Evolutionary conservation across 257 asterid species (phyloP), one percentile per base, ranked within the genome.

Genomic region (Petunia axillaris): DNA sequence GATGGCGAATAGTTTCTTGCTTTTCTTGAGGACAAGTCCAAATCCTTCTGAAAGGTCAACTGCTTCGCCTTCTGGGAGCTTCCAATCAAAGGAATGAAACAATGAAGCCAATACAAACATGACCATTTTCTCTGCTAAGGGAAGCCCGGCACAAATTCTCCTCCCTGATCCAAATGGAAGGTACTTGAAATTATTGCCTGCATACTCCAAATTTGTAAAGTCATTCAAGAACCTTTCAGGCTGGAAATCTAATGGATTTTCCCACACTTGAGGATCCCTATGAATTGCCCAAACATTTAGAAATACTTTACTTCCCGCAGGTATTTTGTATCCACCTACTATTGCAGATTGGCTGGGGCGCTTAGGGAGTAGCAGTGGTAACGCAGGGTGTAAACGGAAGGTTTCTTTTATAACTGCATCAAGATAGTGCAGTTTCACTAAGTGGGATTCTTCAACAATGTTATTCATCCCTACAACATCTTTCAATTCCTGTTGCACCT

Each of bases 131-230:
- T 87, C 89, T 0, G 86, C 89, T 48, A 88, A 58, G 8, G 87
- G 86, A 73, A 85, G 54, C 1, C 92, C 86, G 2, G 88, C 94
- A 15, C 93, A 90, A 7, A 90, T 85, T 83, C 96, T 91, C 46
- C 94, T 15, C 0, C 96, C 96, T 0, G 96, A 88, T 6, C 96
- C 96, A 39, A 91, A 90, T 0, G 96, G 96, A 44, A 91, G 80
- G 60, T 88, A 90, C 2, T 78, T 83, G 44, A 88, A 86, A 59
- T 91, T 89, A 75, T 90, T 90, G 3, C 96, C 93, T 65, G 85
- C 83, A 16, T 83, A 85, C 8, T 87, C 90, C 6, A 83, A 68
- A 8, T 57, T 64, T 1, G 68, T 79, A 38, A 39, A 14, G 7
- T 14, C 50, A 13, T 64, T 55, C 77, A 85, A 57, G 73, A 85